Base-by-base conservation (phyloP, 495 filamentous ascomycete species). In the Bacidia rubella region DNA sequence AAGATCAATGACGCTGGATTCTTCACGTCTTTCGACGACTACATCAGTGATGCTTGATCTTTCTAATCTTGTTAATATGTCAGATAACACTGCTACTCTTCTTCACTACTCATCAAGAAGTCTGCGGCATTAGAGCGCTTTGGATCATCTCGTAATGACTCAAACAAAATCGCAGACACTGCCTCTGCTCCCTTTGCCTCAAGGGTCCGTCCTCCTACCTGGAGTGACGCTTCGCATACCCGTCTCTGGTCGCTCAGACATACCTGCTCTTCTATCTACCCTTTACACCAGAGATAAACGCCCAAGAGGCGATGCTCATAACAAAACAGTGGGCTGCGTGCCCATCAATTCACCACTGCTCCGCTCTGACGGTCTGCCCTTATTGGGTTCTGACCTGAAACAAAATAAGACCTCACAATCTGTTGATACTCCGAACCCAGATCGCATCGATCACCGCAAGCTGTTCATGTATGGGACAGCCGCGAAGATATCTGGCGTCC, bases 401-500 rank as follows among this genome's bases (percentile, higher is more conserved):
- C 57, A 63, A 64, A 46, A 15, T 24, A 15, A 2, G 47, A 12
- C 26, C 15, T 1, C 20, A 50, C 20, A 50, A 17, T n/a, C 17
- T 12, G 32, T 19, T 17, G 47, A 50, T 19, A 2, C n/a, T 19
- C 69, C 70, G 53, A 74, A 83, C 64, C 79, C 81, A 0, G 73
- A 75, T 2, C 70, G 73, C 58, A 79, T 80, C 11, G 72, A 71
- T 24, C 83, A 82, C 63, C 76, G 81, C 19, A 83, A 89, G 60
- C 67, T 95, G 15, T 94, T 85, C 65, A 71, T 68, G 24, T 86
- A 78, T 64, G 90, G 86, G 21, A 83, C 83, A 10, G 71, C 86
- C 25, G 88, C 85, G 15, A 89, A 83, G 66, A 86, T 95, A 52
- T 80, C 81, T 39, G 87, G 86, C 20, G 79, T 94, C 42, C 86